Evolutionary conservation across 108 stramenopile genomes (phyloP).

Genomic region (Pseudonitzschia multiseries): DNA sequence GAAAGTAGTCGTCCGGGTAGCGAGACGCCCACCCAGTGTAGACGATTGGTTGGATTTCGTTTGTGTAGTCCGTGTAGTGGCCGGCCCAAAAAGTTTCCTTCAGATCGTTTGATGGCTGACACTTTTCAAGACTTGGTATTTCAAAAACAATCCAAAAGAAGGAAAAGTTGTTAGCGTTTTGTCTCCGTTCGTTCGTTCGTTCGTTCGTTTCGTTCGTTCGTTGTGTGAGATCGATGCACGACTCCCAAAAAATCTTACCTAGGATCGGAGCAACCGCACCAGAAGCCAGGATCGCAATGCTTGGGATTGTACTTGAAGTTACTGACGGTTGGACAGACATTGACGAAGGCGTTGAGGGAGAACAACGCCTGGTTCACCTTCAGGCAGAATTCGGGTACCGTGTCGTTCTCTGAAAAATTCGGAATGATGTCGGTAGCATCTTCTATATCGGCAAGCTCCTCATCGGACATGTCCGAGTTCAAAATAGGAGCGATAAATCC

Average conservation of each 20-base stretch:
- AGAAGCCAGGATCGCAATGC: conserved; percentile 17
- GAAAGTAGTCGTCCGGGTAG: conserved; percentile 4
- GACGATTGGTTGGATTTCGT: background rate
- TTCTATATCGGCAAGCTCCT: too few relatives aligned
- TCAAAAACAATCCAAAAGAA: too few relatives aligned
- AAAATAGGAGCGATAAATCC: too few relatives aligned
- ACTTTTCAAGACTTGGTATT: background rate
- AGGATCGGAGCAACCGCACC: conserved; percentile 19
- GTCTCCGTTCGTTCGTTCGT: too few relatives aligned
- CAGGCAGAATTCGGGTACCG: background rate
- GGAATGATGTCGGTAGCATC: background rate
- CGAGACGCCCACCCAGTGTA: background rate
- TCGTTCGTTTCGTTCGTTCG: too few relatives aligned
- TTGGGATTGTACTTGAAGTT: conserved; percentile 9
- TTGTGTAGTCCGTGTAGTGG: background rate
- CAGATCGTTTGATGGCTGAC: background rate
- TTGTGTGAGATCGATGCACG: too few relatives aligned
- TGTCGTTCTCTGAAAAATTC: background rate
- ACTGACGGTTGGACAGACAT: background rate
- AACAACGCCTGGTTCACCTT: background rate
- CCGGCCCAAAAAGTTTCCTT: background rate
- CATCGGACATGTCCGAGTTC: too few relatives aligned
- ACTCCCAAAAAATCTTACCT: background rate
- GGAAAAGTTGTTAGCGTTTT: too few relatives aligned
- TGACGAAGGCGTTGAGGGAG: background rate